Percentiles rank a stretch among this genome's conserved stretches.
These are phyloP conservation scores for Sporothrix dimorphospora DNA, from an alignment of 2,329 filamentous ascomycete species.

Conservation along the genomic window DNA sequence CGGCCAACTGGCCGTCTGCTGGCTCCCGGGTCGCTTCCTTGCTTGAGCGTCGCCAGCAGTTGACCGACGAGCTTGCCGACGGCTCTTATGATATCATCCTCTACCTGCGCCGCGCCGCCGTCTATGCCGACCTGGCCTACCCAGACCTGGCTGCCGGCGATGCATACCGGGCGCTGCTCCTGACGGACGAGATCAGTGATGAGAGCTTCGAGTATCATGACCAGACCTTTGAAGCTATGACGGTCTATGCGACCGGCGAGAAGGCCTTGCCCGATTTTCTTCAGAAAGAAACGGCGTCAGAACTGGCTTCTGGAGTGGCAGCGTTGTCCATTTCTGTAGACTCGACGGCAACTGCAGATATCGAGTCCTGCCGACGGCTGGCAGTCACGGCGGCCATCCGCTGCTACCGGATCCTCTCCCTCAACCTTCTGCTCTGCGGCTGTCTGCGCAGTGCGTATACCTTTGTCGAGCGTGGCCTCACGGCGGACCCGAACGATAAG, in stretches of 20 bases:
- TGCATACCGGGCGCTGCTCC: slow-evolving; percentile 84
- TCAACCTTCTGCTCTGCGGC: slow-evolving; percentile 64
- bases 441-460: slow-evolving; percentile 69
- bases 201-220: slow-evolving; percentile 84
- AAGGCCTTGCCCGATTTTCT: slow-evolving; percentile 51
- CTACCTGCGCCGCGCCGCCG: slow-evolving; percentile 69
- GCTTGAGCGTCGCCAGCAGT: slow-evolving; percentile 57
- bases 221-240: slow-evolving; percentile 59
- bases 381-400: slow-evolving; percentile 56
- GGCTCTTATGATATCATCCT: slow-evolving; percentile 65
- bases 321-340: background rate
- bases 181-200: slow-evolving; percentile 78
- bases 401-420: slow-evolving; percentile 61
- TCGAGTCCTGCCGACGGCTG: slow-evolving; percentile 41
- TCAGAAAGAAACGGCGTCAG: slow-evolving; percentile 30
- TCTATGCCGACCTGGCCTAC: slow-evolving; percentile 77
- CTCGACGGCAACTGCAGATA: background rate
- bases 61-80: slow-evolving; percentile 58
- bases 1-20: background rate
- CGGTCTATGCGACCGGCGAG: slow-evolving; percentile 41
- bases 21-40: slow-evolving; percentile 44
- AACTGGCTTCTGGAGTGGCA: background rate
- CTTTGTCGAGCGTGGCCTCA: slow-evolving; percentile 66
- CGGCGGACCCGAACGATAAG: slow-evolving; percentile 56
- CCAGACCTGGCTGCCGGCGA: slow-evolving; percentile 88